phyloP scores from a whole-genome alignment of 1,139 yeast species.

The Candida albicans region DNA sequence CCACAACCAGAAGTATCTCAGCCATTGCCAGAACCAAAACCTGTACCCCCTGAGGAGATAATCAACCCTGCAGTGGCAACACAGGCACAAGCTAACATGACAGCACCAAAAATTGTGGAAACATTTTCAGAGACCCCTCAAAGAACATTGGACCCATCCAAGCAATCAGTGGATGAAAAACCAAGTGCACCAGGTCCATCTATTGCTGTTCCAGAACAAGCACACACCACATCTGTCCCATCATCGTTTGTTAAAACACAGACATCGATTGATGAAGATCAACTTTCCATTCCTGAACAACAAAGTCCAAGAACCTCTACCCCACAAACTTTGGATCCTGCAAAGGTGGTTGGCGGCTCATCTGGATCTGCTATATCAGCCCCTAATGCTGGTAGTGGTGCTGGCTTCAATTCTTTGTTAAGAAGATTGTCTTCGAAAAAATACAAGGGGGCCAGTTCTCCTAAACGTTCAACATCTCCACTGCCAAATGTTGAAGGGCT shows the following conservation, averaged over 20 bases:
- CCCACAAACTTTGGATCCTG: conserved; percentile 37
- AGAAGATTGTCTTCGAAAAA: conserved; percentile 42
- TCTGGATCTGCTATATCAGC: conserved; percentile 27
- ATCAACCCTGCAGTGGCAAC: conserved; percentile 16
- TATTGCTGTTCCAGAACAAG: conserved; percentile 63
- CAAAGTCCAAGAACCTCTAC: conserved; percentile 32
- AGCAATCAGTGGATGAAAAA: conserved; percentile 4
- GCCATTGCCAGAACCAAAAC: conserved; percentile 7
- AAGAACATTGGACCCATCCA: conserved; percentile 22
- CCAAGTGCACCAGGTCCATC: conserved; percentile 9
- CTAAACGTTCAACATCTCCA: conserved; percentile 16
- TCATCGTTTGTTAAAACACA: conserved; percentile 18
- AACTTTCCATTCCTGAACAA: conserved; percentile 28
- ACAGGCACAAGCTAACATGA: conserved; percentile 11
- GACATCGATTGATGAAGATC: conserved; percentile 15
- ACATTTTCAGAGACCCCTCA: conserved; percentile 13
- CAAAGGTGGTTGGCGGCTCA: conserved; percentile 6
- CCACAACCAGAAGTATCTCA: neutral
- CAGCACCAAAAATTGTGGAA: conserved; percentile 14
- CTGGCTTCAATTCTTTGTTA: conserved; percentile 39
- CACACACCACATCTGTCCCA: conserved; percentile 52
- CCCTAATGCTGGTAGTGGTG: conserved; percentile 21
- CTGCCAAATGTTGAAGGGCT: conserved; percentile 8
- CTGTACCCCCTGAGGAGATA: conserved; percentile 10
- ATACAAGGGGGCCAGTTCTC: conserved; percentile 20